Conservation (phyloP, 805 yeast genomes). For the Suhomyces emberorum region DNA sequence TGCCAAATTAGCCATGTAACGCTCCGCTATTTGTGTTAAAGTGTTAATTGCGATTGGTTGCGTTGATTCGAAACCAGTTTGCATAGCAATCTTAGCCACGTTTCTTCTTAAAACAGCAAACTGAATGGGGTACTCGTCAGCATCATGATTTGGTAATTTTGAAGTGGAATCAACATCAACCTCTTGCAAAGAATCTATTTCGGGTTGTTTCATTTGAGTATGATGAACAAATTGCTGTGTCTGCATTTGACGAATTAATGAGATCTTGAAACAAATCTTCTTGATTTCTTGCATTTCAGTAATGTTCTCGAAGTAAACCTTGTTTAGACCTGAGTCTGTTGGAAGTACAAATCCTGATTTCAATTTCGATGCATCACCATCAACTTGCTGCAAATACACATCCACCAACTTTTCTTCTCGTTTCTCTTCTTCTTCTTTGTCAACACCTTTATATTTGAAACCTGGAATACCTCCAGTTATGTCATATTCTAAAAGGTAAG, state of each 20-base stretch:
- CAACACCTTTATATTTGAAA: conserved; percentile 50
- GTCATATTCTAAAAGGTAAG: conserved; percentile 79
- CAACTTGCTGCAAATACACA: conserved; percentile 24
- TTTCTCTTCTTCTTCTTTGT: conserved; percentile 38
- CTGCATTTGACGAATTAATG: conserved; percentile 87
- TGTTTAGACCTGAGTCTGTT: conserved; percentile 55
- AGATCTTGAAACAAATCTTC: conserved; percentile 81
- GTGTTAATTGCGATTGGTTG: conserved; percentile 75
- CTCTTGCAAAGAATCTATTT: conserved; percentile 57
- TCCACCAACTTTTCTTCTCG: conserved; percentile 37
- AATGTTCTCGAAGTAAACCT: conserved; percentile 62
- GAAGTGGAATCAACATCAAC: conserved; percentile 83
- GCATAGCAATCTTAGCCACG: conserved; percentile 80
- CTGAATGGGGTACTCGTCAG: conserved; percentile 56
- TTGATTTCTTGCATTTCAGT: conserved; percentile 83
- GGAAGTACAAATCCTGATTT: conserved; percentile 31
- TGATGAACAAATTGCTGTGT: conserved; percentile 73
- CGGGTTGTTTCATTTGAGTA: conserved; percentile 69
- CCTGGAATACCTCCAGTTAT: conserved; percentile 77
- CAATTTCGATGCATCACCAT: conserved; percentile 21
- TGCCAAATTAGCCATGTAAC: conserved; percentile 70
- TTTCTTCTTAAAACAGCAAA: conserved; percentile 63
- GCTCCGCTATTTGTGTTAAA: conserved; percentile 79
- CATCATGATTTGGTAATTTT: conserved; percentile 66
- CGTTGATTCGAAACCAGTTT: conserved; percentile 84